Conservation (phyloP, 768 basidiomycete genomes). For the Tulasnella sp. region DNA sequence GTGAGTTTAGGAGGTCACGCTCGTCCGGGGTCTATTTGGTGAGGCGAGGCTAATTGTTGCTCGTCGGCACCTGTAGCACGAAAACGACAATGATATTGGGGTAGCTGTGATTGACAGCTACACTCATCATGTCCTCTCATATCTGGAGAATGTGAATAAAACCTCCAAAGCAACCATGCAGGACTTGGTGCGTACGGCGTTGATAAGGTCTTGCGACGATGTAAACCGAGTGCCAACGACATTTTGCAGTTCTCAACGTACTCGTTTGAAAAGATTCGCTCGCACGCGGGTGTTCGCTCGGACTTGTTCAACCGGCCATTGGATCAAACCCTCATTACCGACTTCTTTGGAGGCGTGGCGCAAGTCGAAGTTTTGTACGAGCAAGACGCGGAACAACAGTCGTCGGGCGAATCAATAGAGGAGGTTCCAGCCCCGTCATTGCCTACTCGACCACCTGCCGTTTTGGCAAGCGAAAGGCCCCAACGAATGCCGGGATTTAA, state of each 20-base stretch:
- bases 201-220: background rate
- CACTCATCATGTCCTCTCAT: constrained; percentile 87
- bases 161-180: constrained; percentile 75
- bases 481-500: background rate
- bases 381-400: background rate
- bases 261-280: constrained; percentile 75
- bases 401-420: background rate
- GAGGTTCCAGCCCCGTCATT: background rate
- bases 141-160: constrained; percentile 90
- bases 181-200: constrained; percentile 62
- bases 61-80: constrained; percentile 54
- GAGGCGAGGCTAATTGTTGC: background rate
- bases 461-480: background rate
- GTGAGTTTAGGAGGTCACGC: constrained; percentile 45
- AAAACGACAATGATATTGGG: constrained; percentile 90
- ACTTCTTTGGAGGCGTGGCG: constrained; percentile 86
- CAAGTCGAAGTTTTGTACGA: constrained; percentile 55
- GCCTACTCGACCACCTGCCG: background rate
- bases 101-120: constrained; percentile 94
- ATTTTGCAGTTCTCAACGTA: constrained; percentile 59
- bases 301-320: constrained; percentile 68
- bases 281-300: constrained; percentile 83
- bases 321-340: constrained; percentile 61
- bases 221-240: background rate
- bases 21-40: too few relatives aligned